phyloP scores from a whole-genome alignment of 2,329 filamentous ascomycete genomes.

The Alternaria triticina region DNA sequence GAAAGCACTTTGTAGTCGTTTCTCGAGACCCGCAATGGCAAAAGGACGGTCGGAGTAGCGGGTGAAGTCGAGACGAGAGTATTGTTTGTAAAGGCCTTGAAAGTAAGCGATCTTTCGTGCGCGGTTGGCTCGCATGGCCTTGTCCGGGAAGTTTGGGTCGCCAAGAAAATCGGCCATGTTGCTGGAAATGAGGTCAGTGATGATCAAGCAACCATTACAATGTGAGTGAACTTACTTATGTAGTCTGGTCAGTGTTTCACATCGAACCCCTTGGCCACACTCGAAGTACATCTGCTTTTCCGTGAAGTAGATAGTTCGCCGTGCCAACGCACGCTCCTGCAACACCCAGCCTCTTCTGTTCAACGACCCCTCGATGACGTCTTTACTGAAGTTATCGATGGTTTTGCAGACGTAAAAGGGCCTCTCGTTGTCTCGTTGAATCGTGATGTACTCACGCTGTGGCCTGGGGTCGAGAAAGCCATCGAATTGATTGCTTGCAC shows the following conservation, averaged over 20 bases:
- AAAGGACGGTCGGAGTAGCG: slow-evolving; percentile 33
- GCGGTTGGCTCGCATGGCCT: not conserved
- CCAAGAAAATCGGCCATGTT: slow-evolving; percentile 33
- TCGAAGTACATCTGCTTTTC: slow-evolving; percentile 37
- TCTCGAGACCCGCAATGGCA: slow-evolving; percentile 44
- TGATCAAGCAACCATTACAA: no score
- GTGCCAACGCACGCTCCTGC: slow-evolving; percentile 35
- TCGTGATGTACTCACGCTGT: slow-evolving; percentile 7
- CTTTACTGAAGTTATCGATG: slow-evolving; percentile 28
- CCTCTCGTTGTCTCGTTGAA: not conserved
- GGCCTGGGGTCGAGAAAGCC: slow-evolving; percentile 12
- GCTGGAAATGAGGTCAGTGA: not conserved
- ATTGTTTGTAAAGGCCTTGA: slow-evolving; percentile 33
- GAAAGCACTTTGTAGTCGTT: slow-evolving; percentile 30
- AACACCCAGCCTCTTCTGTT: slow-evolving; percentile 37
- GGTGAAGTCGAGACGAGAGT: slow-evolving; percentile 36
- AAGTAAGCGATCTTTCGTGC: slow-evolving; percentile 27
- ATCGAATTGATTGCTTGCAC: slow-evolving; percentile 7
- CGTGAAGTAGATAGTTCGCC: slow-evolving; percentile 36
- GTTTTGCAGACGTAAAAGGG: slow-evolving; percentile 22
- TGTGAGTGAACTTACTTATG: no score
- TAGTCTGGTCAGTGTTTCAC: slow-evolving; percentile 26
- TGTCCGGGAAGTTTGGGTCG: slow-evolving; percentile 33
- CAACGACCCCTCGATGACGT: slow-evolving; percentile 23
- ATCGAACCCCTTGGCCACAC: slow-evolving; percentile 28